Evolutionary conservation across 768 basidiomycete species (phyloP).

Genomic region (Tricholoma bakamatsutake): DNA sequence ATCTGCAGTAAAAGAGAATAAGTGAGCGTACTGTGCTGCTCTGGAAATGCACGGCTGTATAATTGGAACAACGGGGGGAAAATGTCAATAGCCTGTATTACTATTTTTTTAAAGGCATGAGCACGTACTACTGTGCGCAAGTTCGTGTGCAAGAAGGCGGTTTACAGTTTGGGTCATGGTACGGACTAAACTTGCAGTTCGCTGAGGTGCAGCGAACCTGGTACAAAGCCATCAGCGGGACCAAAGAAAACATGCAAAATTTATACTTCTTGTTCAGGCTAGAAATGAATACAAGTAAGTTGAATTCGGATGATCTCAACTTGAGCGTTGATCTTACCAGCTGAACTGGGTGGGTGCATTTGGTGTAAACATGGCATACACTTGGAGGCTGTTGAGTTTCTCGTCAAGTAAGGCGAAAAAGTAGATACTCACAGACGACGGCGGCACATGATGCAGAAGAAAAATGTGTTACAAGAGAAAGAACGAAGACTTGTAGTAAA

Average conservation of each 20-base stretch:
- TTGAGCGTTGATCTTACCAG: neutral
- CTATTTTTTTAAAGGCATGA: neutral
- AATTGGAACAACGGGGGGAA: neutral
- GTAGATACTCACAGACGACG: slow-evolving; percentile 44
- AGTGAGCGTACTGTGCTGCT: slow-evolving; percentile 37
- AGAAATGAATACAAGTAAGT: neutral
- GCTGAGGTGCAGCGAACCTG: slow-evolving; percentile 42
- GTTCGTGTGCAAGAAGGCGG: slow-evolving; percentile 36
- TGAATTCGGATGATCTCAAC: neutral
- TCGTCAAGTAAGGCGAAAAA: neutral
- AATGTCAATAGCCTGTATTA: slow-evolving; percentile 4
- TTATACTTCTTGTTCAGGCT: slow-evolving; percentile 15
- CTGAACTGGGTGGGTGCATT: slow-evolving; percentile 40
- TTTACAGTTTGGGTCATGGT: slow-evolving; percentile 38
- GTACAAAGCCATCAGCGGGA: neutral
- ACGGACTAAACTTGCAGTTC: slow-evolving; percentile 48
- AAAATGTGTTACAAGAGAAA: slow-evolving; percentile 5
- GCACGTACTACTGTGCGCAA: slow-evolving; percentile 40
- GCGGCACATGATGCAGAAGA: slow-evolving; percentile 39
- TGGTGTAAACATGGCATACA: slow-evolving; percentile 41
- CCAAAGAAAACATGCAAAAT: neutral
- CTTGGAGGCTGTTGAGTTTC: slow-evolving; percentile 14
- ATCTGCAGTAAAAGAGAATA: neutral
- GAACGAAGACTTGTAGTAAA: neutral
- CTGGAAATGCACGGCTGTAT: slow-evolving; percentile 36